These are phyloP conservation scores for Platanus orientalis DNA, from an alignment of 164 flowering plant species.

Conservation along the genomic window DNA sequence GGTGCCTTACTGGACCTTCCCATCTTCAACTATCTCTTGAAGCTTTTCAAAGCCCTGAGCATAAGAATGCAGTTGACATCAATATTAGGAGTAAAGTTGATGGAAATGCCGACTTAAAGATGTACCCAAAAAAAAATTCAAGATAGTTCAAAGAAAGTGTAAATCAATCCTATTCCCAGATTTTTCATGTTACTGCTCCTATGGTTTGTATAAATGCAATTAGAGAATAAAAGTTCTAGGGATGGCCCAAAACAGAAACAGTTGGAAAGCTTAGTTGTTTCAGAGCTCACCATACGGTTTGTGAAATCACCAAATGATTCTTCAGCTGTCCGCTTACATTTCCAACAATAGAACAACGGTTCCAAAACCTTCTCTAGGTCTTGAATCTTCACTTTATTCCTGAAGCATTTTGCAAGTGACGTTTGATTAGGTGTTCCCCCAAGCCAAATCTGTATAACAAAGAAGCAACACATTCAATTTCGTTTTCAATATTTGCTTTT, in stretches of 20 bases:
- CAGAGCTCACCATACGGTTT: slow-evolving; percentile 62
- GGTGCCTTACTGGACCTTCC: too few species aligned
- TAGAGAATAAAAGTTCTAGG: too few species aligned
- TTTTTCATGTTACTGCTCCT: too few species aligned
- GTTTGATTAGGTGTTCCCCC: slow-evolving; percentile 93
- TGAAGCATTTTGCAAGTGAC: slow-evolving; percentile 56
- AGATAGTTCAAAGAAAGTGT: too few species aligned
- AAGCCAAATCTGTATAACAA: slow-evolving; percentile 73
- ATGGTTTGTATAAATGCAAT: too few species aligned
- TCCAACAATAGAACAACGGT: slow-evolving; percentile 86
- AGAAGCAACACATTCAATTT: too few species aligned
- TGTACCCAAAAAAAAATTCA: too few species aligned
- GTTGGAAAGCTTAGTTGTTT: background rate
- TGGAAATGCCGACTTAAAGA: too few species aligned
- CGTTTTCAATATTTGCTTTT: too few species aligned
- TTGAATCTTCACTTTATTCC: slow-evolving; percentile 86
- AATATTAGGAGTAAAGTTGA: background rate
- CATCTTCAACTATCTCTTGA: too few species aligned
- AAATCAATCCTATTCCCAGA: too few species aligned
- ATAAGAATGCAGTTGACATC: background rate
- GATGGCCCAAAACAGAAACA: background rate
- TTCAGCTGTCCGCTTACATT: slow-evolving; percentile 44
- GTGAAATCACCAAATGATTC: slow-evolving; percentile 94
- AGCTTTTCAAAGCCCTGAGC: too few species aligned
- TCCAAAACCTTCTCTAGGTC: slow-evolving; percentile 92